A percentile compares a stretch with the other conserved stretches of the same genome.
Conservation (phyloP, 1,284 basidiomycete species). For the Marasmius oreades region DNA sequence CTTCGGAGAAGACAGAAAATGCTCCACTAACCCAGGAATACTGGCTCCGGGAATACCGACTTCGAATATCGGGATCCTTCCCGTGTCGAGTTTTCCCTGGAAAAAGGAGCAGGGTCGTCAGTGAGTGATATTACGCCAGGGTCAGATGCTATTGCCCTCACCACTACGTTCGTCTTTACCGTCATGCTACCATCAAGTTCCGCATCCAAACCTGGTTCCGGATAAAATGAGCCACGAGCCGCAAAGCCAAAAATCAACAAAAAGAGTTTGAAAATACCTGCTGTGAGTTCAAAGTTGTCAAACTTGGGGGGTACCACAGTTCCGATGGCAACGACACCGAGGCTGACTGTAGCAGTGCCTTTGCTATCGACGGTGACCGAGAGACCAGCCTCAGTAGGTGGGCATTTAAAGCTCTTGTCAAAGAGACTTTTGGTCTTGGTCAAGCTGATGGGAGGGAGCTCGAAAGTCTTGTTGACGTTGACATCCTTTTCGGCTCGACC, state of each 20-base stretch:
- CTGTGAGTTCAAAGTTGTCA: slow-evolving; percentile 23
- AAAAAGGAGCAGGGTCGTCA: background rate
- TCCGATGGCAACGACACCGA: slow-evolving; percentile 41
- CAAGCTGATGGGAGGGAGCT: slow-evolving; percentile 23
- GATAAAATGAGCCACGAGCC: background rate
- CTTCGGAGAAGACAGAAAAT: background rate
- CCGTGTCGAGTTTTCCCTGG: slow-evolving; percentile 32
- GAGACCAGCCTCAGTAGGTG: slow-evolving; percentile 28
- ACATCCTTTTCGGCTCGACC: slow-evolving; percentile 18
- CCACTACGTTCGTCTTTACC: slow-evolving; percentile 31
- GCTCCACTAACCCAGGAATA: slow-evolving; percentile 24
- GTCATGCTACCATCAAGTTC: slow-evolving; percentile 30
- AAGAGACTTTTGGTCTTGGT: slow-evolving; percentile 36
- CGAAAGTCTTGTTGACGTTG: slow-evolving; percentile 22
- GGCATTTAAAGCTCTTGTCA: slow-evolving; percentile 37
- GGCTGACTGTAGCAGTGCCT: slow-evolving; percentile 29
- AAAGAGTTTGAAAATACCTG: slow-evolving; percentile 15
- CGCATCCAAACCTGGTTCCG: slow-evolving; percentile 23
- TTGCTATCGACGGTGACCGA: slow-evolving; percentile 39
- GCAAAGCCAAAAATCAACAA: background rate
- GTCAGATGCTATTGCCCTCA: too few relatives aligned
- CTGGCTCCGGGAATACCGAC: slow-evolving; percentile 27
- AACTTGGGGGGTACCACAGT: slow-evolving; percentile 38
- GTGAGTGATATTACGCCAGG: background rate
- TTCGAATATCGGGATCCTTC: slow-evolving; percentile 22